Evolutionary conservation across 495 filamentous ascomycete species (phyloP), one percentile per base, ranked within the genome.

Genomic region (Tuber borchii): DNA sequence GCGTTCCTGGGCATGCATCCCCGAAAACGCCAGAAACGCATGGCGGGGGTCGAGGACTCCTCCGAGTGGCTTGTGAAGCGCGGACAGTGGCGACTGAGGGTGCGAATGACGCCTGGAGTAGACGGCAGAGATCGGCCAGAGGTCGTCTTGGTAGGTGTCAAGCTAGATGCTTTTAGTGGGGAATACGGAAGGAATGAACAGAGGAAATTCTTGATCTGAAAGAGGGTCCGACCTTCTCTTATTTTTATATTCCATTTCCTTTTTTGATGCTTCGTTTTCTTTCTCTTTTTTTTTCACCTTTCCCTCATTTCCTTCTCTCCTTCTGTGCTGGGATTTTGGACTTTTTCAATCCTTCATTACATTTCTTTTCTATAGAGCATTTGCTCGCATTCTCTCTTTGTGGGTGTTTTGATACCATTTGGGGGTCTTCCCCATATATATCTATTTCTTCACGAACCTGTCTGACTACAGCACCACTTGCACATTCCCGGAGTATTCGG

Each of bases 81-180:
- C 26, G 93, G 91, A 1, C 94, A 95, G 84, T 98, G 93, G 93
- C 85, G 93, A 72, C 77, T 97, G 73, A 86, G 89, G 26, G 90
- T 97, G 37, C 90, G 92, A 78, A 82, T 76, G 40, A 81, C 79
- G 14, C 79, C 76, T 40, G 78, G 85, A 83, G 20, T 83, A 76
- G 45, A 86, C 84, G 83, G 81, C 45, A 78, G 73, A 84, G 88
- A 83, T 79, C 86, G 81, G 56, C 85, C 87, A 80, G 89, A 89
- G 74, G 87, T 94, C 16, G 87, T 94, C 70, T 84, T 98, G 44
- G 86, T 91, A 19, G 93, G 90, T 6, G 93, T 97, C 22, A 95
- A 93, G 84, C 73, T 98, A 51, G 92, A 97, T 74, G 91, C 91
- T 0, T 89, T 90, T 79, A 91, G 87, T 46, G 87, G 86, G 9